Percentiles rank a stretch among this genome's conserved stretches.
phyloP scores from a whole-genome alignment of 2,329 filamentous ascomycete species.

The Zopfia rhizophila region DNA sequence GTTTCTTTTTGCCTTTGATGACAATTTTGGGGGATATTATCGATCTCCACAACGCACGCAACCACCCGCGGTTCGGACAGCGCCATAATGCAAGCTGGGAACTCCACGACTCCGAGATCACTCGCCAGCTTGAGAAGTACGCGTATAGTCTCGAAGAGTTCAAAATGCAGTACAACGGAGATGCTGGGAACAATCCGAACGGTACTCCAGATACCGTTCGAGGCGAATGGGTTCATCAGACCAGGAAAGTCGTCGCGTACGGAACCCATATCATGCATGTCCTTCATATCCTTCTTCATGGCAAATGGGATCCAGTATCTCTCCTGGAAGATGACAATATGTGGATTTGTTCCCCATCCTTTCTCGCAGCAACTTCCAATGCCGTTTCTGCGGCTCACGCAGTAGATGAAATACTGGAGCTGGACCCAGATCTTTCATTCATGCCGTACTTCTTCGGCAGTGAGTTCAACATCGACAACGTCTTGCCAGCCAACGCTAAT shows the following conservation, averaged over 20 bases:
- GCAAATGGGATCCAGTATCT: constrained; percentile 94
- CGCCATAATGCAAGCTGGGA: constrained; percentile 81
- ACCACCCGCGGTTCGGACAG: constrained; percentile 85
- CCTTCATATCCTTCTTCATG: constrained; percentile 85
- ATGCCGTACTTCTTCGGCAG: constrained; percentile 95
- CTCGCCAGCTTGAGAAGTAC: constrained; percentile 81
- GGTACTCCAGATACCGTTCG: constrained; percentile 49
- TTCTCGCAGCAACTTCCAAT: constrained; percentile 86
- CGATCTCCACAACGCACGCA: constrained; percentile 86
- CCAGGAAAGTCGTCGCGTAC: constrained; percentile 86
- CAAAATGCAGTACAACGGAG: constrained; percentile 60
- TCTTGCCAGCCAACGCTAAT: background rate
- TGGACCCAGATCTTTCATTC: constrained; percentile 89
- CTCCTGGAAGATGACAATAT: constrained; percentile 90
- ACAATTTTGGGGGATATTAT: constrained; percentile 92
- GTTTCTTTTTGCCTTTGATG: constrained; percentile 92
- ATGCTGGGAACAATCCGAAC: constrained; percentile 45
- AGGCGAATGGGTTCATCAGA: constrained; percentile 84
- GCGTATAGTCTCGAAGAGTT: constrained; percentile 79
- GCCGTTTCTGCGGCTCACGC: constrained; percentile 90
- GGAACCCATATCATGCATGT: constrained; percentile 95
- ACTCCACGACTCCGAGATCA: constrained; percentile 80
- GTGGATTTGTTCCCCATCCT: constrained; percentile 90
- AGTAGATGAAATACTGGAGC: constrained; percentile 85
- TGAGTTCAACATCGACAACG: constrained; percentile 27